Conservation (phyloP, 176 grass and related monocot species). For the Chloris gayana region DNA sequence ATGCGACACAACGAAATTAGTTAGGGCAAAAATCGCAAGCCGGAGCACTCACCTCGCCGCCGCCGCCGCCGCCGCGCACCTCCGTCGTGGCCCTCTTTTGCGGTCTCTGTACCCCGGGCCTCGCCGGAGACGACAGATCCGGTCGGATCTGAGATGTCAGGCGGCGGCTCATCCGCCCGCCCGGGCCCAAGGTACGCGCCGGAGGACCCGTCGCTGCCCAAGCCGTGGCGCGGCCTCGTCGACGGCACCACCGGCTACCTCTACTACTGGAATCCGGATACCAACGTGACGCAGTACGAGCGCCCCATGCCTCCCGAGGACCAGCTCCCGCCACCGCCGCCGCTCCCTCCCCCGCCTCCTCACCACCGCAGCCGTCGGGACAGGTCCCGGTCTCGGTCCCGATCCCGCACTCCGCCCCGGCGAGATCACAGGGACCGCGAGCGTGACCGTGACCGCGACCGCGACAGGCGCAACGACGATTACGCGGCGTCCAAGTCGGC, state of each 20-base stretch:
- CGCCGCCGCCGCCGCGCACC: background rate
- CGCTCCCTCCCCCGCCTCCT: slow-evolving; percentile 53
- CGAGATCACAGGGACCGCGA: slow-evolving; percentile 56
- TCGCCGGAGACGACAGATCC: slow-evolving; percentile 30
- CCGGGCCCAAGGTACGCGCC: slow-evolving; percentile 87
- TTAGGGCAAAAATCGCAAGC: background rate
- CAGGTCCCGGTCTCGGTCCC: slow-evolving; percentile 43
- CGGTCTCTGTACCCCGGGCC: background rate
- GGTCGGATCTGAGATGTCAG: slow-evolving; percentile 49
- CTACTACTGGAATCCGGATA: slow-evolving; percentile 98
- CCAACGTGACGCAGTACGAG: slow-evolving; percentile 96
- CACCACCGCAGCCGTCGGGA: slow-evolving; percentile 34
- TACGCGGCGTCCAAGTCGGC: slow-evolving; percentile 37
- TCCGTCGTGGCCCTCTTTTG: background rate
- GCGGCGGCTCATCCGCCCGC: slow-evolving; percentile 27
- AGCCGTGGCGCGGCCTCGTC: slow-evolving; percentile 95
- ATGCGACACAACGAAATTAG: background rate
- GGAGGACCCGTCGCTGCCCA: slow-evolving; percentile 81
- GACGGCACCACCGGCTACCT: slow-evolving; percentile 93
- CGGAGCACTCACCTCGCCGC: background rate
- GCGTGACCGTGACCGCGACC: slow-evolving; percentile 55
- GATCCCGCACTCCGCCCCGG: slow-evolving; percentile 47
- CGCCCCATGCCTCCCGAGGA: slow-evolving; percentile 53
- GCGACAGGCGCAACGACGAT: slow-evolving; percentile 59
- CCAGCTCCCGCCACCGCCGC: slow-evolving; percentile 65